Evolutionary conservation across 805 yeast genomes (phyloP).

Genomic region (Ogataea trehalophila): DNA sequence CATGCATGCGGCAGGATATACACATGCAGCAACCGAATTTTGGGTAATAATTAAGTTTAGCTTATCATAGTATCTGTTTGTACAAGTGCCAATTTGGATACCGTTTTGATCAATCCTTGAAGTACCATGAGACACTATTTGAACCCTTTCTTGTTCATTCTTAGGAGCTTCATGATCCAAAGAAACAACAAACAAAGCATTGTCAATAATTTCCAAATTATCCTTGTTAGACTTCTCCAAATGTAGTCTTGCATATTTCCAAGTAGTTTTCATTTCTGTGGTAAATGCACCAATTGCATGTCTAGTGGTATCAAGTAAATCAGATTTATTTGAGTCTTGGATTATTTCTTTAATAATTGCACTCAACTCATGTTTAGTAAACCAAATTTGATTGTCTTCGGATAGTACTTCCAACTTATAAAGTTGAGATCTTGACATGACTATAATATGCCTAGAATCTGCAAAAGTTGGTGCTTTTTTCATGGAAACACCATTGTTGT

Average conservation of each 20-base stretch:
- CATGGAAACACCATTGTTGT: conserved; percentile 36
- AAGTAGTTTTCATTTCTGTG: conserved; percentile 45
- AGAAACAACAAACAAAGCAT: conserved; percentile 47
- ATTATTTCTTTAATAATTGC: conserved; percentile 39
- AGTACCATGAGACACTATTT: conserved; percentile 49
- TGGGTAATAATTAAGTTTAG: conserved; percentile 48
- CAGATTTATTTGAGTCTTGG: conserved; percentile 32
- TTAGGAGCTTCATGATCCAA: conserved; percentile 44
- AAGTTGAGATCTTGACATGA: conserved; percentile 46
- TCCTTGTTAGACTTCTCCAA: conserved; percentile 35
- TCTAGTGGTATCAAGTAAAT: conserved; percentile 35
- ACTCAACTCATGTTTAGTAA: conserved; percentile 47
- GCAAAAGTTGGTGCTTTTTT: conserved; percentile 28
- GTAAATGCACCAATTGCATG: conserved; percentile 51
- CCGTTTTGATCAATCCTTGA: conserved; percentile 40
- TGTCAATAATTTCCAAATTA: conserved; percentile 37
- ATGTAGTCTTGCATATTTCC: conserved; percentile 44
- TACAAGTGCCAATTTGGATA: conserved; percentile 52
- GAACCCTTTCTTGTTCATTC: conserved; percentile 44
- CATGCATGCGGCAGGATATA: conserved; percentile 55
- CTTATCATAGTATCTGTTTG: conserved; percentile 57
- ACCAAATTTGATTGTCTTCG: conserved; percentile 42
- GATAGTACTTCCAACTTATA: conserved; percentile 47
- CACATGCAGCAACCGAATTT: conserved; percentile 55
- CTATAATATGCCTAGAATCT: conserved; percentile 45